Conservation (phyloP, 2,329 filamentous ascomycete species). For the Catunica adiposa region DNA sequence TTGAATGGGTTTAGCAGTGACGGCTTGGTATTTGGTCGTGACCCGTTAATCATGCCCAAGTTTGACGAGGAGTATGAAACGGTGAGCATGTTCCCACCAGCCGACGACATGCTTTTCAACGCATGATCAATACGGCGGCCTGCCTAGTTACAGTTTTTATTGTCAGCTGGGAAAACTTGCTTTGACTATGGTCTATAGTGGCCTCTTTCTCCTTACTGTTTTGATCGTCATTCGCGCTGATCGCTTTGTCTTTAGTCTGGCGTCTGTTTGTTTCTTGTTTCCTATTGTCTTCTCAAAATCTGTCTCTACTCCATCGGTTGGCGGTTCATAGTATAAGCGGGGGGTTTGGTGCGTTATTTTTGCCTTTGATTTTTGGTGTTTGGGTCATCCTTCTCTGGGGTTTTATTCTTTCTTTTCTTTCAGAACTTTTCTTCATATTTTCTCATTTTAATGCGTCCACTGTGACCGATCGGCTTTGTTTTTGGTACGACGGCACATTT, state of each 20-base stretch:
- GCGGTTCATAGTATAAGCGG: background rate
- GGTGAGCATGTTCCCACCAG: conserved; percentile 34
- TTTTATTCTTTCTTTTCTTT: conserved; percentile 3
- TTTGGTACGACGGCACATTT: background rate
- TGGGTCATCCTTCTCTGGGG: background rate
- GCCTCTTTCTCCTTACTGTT: background rate
- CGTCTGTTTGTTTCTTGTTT: background rate
- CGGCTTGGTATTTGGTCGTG: conserved; percentile 29
- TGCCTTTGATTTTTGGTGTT: background rate
- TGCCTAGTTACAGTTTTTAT: background rate
- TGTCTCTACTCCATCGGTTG: conserved; percentile 1
- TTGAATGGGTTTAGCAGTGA: conserved; percentile 29
- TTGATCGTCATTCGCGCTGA: too few relatives aligned
- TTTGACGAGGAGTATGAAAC: conserved; percentile 37
- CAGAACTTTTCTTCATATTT: conserved; percentile 3
- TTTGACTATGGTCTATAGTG: background rate
- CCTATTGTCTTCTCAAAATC: background rate
- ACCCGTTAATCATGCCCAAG: conserved; percentile 34
- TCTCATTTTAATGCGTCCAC: background rate
- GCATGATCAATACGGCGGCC: conserved; percentile 17
- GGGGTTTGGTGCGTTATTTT: background rate
- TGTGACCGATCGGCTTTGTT: background rate
- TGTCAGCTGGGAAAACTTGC: background rate
- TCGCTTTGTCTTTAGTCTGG: too few relatives aligned
- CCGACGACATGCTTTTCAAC: conserved; percentile 35